phyloP scores from a whole-genome alignment of 2,329 filamentous ascomycete genomes.

The Sclerotinia trifoliorum region DNA sequence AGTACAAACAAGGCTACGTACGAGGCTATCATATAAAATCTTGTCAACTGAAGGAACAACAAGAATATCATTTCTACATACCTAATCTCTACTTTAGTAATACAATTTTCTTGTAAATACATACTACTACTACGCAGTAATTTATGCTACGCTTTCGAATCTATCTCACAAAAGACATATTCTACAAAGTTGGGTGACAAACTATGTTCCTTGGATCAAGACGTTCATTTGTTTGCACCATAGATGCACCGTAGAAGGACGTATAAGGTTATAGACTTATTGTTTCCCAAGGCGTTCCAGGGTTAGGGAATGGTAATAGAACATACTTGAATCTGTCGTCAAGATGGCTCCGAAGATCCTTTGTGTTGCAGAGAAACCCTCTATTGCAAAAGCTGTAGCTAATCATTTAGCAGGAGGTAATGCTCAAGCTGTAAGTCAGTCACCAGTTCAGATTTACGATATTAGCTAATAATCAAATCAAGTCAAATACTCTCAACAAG shows the following conservation, averaged over 20 bases:
- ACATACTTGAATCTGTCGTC: not conserved
- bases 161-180: not conserved
- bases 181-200: not conserved
- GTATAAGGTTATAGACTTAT: slow-evolving; percentile 1
- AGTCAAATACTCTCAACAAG: slow-evolving; percentile 42
- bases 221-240: not conserved
- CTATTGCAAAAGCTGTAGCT: slow-evolving; percentile 92
- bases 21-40: not conserved
- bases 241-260: not conserved
- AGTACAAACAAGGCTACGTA: not conserved
- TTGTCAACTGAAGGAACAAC: not conserved
- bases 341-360: slow-evolving; percentile 53
- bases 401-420: slow-evolving; percentile 80
- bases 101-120: not conserved
- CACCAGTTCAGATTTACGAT: not conserved
- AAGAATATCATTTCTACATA: not conserved
- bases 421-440: slow-evolving; percentile 63
- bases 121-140: not conserved
- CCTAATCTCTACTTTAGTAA: not conserved
- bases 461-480: slow-evolving; percentile 13
- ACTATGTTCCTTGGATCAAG: not conserved
- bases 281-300: not conserved
- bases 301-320: not conserved
- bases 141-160: not conserved
- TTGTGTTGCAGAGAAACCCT: slow-evolving; percentile 85